Evolutionary conservation across 2,329 filamentous ascomycete species (phyloP).

Genomic region (Aspergillus arachidicola): DNA sequence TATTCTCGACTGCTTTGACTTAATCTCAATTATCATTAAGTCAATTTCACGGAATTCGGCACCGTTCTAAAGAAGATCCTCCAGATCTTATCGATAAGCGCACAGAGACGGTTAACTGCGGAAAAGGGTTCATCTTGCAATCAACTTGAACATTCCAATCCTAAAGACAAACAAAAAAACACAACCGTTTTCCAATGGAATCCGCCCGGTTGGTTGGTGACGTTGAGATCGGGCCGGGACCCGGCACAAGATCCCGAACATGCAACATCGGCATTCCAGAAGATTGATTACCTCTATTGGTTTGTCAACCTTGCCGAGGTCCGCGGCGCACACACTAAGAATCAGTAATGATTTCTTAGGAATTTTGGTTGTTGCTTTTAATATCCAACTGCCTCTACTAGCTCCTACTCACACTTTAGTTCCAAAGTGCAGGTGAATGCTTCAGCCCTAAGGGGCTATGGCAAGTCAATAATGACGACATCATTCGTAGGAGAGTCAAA

Average conservation of each 20-base stretch:
- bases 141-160: too few relatives aligned
- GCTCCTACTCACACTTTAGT: background rate
- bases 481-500: background rate
- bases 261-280: background rate
- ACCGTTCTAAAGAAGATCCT: background rate
- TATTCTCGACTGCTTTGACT: too few relatives aligned
- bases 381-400: background rate
- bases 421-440: too few relatives aligned
- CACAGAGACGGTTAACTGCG: background rate
- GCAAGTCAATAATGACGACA: background rate
- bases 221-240: background rate
- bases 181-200: background rate
- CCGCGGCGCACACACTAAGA: background rate
- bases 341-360: background rate
- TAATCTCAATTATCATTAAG: background rate
- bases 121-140: background rate
- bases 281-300: background rate
- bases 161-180: too few relatives aligned
- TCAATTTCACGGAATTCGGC: background rate
- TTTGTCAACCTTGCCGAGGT: background rate
- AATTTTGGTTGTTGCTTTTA: background rate
- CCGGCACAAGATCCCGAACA: background rate
- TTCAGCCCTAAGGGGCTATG: background rate
- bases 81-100: background rate
- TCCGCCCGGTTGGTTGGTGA: background rate